phyloP scores from a whole-genome alignment of 805 yeast species.

The Metschnikowia similis region DNA sequence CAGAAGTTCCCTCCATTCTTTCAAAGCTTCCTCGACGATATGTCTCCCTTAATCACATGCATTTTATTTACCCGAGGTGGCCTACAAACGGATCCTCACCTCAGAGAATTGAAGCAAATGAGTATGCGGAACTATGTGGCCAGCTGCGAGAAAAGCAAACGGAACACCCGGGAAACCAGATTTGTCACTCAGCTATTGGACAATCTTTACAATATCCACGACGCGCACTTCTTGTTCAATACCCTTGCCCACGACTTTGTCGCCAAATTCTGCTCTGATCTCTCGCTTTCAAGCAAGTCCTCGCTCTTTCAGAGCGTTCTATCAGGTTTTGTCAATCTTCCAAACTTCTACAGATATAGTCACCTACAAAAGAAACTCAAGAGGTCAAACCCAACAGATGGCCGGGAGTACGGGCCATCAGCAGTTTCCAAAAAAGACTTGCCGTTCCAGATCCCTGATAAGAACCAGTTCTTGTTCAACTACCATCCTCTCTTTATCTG shows the following conservation, averaged over 20 bases:
- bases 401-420: not conserved
- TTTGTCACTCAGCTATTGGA: slow-evolving; percentile 32
- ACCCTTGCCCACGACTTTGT: slow-evolving; percentile 38
- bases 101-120: slow-evolving; percentile 1
- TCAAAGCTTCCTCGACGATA: slow-evolving; percentile 28
- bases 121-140: not conserved
- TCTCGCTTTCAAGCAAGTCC: slow-evolving; percentile 37
- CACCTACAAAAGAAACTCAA: slow-evolving; percentile 31
- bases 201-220: slow-evolving; percentile 27
- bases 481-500: slow-evolving; percentile 45
- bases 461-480: slow-evolving; percentile 35
- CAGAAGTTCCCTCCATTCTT: slow-evolving; percentile 32
- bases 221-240: slow-evolving; percentile 27
- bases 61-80: slow-evolving; percentile 20
- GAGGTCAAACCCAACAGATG: slow-evolving; percentile 3
- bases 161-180: slow-evolving; percentile 18
- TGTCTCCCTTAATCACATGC: slow-evolving; percentile 34
- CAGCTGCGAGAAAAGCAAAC: slow-evolving; percentile 11
- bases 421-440: slow-evolving; percentile 28
- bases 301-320: slow-evolving; percentile 37
- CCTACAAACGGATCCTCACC: slow-evolving; percentile 9
- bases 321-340: slow-evolving; percentile 39
- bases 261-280: slow-evolving; percentile 34
- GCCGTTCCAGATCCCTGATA: slow-evolving; percentile 41
- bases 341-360: slow-evolving; percentile 40